Percentiles rank a stretch among this genome's conserved stretches.
phyloP scores from a whole-genome alignment of 768 basidiomycete species.

The Gyrodon lividus region DNA sequence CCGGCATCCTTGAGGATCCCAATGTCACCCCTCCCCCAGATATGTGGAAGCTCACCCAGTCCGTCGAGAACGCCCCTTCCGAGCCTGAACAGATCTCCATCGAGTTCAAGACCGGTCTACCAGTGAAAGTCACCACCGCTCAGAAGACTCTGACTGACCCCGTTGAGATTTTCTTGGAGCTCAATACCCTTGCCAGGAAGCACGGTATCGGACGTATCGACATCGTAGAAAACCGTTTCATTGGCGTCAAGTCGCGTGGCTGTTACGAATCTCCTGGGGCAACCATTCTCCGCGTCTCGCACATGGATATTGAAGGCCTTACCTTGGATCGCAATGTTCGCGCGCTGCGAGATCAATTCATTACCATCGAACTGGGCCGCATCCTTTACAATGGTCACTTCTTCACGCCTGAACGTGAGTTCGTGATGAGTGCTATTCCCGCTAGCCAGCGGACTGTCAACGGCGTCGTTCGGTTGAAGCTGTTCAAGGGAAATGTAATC shows the following conservation, averaged over 20 bases:
- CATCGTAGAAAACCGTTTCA: constrained; percentile 99
- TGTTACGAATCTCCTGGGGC: constrained; percentile 99
- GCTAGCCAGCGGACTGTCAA: constrained; percentile 96
- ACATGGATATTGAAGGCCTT: constrained; percentile 95
- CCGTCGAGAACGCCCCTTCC: constrained; percentile 78
- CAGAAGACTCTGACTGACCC: constrained; percentile 78
- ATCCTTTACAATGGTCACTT: constrained; percentile 99
- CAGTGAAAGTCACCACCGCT: constrained; percentile 70
- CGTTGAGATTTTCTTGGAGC: constrained; percentile 89
- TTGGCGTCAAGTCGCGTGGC: constrained; percentile 98
- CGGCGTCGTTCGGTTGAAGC: constrained; percentile 83
- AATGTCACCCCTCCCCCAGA: constrained; percentile 89
- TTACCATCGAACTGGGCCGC: constrained; percentile 84
- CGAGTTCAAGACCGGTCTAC: constrained; percentile 86
- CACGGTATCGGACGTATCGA: constrained; percentile 98
- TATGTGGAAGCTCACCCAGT: constrained; percentile 98
- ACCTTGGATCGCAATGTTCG: constrained; percentile 98
- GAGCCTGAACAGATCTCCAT: constrained; percentile 78
- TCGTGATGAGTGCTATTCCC: constrained; percentile 86
- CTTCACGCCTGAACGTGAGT: constrained; percentile 99
- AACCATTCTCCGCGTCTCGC: constrained; percentile 92
- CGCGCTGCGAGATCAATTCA: constrained; percentile 90
- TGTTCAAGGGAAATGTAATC: constrained; percentile 96
- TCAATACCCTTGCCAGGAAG: constrained; percentile 90
- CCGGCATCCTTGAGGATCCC: constrained; percentile 97